These are phyloP conservation scores for Aspergillus kassunensis DNA, from an alignment of 495 filamentous ascomycete species.

Conservation along the genomic window DNA sequence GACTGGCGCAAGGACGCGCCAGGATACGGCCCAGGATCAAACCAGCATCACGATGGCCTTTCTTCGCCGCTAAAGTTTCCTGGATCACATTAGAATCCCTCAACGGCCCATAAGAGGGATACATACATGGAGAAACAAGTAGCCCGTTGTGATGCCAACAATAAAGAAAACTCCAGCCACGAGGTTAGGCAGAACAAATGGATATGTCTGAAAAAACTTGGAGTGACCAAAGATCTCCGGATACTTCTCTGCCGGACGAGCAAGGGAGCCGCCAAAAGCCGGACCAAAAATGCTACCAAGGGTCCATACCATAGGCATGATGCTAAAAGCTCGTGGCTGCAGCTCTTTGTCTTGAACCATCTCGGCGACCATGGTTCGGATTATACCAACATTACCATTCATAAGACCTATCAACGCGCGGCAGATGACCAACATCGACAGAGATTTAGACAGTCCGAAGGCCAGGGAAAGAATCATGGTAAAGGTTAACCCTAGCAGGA, in stretches of 20 bases:
- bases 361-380: constrained; percentile 78
- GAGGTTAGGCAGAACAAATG: constrained; percentile 80
- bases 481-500: constrained; percentile 63
- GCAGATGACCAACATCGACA: constrained; percentile 66
- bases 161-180: constrained; percentile 68
- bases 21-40: constrained; percentile 56
- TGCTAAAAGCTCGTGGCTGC: constrained; percentile 75
- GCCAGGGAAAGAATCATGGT: constrained; percentile 70
- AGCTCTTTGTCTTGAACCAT: constrained; percentile 78
- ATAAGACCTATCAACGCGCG: constrained; percentile 65
- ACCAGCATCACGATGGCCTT: constrained; percentile 63
- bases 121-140: constrained; percentile 61
- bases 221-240: constrained; percentile 63
- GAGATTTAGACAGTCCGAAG: constrained; percentile 72
- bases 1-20: constrained; percentile 25
- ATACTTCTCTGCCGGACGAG: constrained; percentile 67
- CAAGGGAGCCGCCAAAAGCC: constrained; percentile 78
- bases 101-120: background rate
- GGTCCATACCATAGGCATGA: constrained; percentile 82
- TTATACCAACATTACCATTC: constrained; percentile 77
- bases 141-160: constrained; percentile 63
- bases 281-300: constrained; percentile 87
- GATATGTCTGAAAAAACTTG: constrained; percentile 65
- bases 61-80: constrained; percentile 70
- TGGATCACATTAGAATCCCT: constrained; percentile 21